Conservation (phyloP, 495 filamentous ascomycete genomes). For the Aspergillus sclerotioniger region DNA sequence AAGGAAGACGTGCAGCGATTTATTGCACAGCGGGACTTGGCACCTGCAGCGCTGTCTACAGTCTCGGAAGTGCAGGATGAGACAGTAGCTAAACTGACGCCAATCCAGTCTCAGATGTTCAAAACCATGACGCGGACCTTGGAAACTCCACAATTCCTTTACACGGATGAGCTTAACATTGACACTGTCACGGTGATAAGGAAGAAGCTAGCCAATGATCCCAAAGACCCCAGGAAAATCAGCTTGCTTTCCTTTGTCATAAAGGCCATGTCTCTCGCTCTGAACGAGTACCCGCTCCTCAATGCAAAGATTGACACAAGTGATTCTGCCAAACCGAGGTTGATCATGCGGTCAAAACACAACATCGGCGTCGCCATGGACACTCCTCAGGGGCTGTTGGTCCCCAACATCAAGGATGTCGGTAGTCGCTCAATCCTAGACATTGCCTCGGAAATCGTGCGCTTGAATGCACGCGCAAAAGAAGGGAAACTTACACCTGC, state of each 20-base stretch:
- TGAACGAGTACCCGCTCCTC: conserved; percentile 77
- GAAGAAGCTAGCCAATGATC: conserved; percentile 50
- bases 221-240: conserved; percentile 57
- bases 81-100: conserved; percentile 62
- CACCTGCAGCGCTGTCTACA: conserved; percentile 14
- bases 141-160: conserved; percentile 89
- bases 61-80: conserved; percentile 57
- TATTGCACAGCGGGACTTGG: conserved; percentile 35
- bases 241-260: conserved; percentile 92
- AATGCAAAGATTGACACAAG: conserved; percentile 77
- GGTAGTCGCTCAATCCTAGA: conserved; percentile 66
- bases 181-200: conserved; percentile 68
- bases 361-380: conserved; percentile 98
- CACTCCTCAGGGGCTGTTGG: conserved; percentile 82
- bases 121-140: conserved; percentile 95
- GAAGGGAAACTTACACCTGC: conserved; percentile 69
- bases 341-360: conserved; percentile 77
- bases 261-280: conserved; percentile 86
- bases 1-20: conserved; percentile 93
- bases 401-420: conserved; percentile 92
- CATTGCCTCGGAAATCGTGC: conserved; percentile 72
- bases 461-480: conserved; percentile 68
- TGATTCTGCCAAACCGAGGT: conserved; percentile 57
- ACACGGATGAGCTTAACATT: conserved; percentile 81
- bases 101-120: conserved; percentile 91